These are phyloP conservation scores for Colletotrichum spinosum DNA, from an alignment of 2,329 filamentous ascomycete species.

Conservation along the genomic window DNA sequence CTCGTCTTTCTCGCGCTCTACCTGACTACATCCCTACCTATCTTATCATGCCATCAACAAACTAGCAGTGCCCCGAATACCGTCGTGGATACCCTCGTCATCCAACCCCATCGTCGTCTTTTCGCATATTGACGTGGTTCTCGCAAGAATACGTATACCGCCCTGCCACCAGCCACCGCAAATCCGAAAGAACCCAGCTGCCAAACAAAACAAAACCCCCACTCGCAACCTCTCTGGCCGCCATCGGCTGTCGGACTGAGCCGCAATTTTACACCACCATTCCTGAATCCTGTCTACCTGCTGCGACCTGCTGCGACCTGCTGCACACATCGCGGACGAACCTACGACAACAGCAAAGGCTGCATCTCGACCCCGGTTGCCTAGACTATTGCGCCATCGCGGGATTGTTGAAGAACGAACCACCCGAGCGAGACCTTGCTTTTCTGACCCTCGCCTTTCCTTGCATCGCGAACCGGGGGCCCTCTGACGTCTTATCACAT, in stretches of 20 bases:
- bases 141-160: neutral
- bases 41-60: too few relatives aligned
- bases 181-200: neutral
- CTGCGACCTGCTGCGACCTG: too few relatives aligned
- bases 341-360: too few relatives aligned
- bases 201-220: neutral
- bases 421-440: constrained; percentile 2
- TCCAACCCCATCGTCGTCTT: neutral
- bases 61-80: neutral
- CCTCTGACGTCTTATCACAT: constrained; percentile 12
- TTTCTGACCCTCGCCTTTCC: constrained; percentile 10
- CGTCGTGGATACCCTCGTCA: neutral
- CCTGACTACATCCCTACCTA: too few relatives aligned
- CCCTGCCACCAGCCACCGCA: neutral
- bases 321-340: too few relatives aligned
- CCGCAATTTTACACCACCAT: constrained; percentile 23
- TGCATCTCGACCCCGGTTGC: constrained; percentile 9
- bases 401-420: constrained; percentile 20
- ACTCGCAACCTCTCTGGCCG: constrained; percentile 8
- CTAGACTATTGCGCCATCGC: constrained; percentile 33
- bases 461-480: constrained; percentile 22
- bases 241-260: constrained; percentile 30
- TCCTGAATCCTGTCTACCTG: neutral
- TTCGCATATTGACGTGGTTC: neutral
- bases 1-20: too few relatives aligned